Conservation (phyloP, 1,284 basidiomycete genomes). For the Albatrellus sp. region DNA sequence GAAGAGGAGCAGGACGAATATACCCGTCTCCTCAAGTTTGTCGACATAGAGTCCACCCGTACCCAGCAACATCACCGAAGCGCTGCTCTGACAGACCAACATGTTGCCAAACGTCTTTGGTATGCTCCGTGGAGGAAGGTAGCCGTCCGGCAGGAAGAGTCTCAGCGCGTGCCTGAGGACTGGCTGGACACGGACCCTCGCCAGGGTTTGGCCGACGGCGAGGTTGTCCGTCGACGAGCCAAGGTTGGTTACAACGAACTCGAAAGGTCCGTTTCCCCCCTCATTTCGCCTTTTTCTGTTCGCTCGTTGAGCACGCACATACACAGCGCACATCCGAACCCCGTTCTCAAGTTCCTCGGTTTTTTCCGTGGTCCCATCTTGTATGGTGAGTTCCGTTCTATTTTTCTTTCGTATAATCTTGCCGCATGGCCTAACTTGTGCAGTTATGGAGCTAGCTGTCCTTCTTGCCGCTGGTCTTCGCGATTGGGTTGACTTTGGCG, state of each 20-base stretch:
- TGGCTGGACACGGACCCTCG: conserved; percentile 35
- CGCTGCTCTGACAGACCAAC: conserved; percentile 9
- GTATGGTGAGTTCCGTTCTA: conserved; percentile 14
- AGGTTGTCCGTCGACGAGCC: conserved; percentile 22
- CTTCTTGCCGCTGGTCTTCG: conserved; percentile 37
- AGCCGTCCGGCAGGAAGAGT: conserved; percentile 15
- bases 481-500: conserved; percentile 45
- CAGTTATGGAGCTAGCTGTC: conserved; percentile 41
- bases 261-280: conserved; percentile 16
- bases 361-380: conserved; percentile 38
- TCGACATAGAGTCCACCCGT: conserved; percentile 11
- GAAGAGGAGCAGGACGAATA: conserved; percentile 12
- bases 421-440: not conserved
- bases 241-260: conserved; percentile 35
- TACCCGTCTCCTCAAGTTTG: conserved; percentile 11
- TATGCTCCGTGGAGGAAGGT: conserved; percentile 27
- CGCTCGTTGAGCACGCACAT: conserved; percentile 2
- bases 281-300: conserved; percentile 12
- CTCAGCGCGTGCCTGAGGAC: conserved; percentile 19
- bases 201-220: conserved; percentile 27
- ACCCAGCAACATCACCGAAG: conserved; percentile 6
- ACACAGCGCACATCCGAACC: conserved; percentile 26
- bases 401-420: not conserved
- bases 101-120: conserved; percentile 14
- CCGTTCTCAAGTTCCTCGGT: conserved; percentile 32